Evolutionary conservation across 208 protist genomes (phyloP), one percentile per base, ranked within the genome.

Genomic region (Acanthamoeba healyi): DNA sequence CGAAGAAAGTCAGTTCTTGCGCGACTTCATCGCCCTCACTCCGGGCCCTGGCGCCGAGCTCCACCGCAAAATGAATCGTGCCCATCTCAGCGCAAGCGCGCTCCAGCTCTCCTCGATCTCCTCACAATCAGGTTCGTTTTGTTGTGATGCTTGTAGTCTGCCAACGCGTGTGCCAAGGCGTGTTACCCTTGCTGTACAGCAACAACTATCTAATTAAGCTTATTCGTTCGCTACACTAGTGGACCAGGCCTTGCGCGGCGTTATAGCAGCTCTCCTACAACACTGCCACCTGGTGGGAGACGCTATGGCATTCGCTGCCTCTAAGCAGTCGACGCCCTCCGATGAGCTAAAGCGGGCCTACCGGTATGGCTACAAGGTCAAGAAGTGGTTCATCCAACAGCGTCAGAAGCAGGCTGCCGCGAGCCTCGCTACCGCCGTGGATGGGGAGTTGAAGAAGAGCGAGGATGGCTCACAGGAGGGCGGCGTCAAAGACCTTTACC

Each of bases 321-420:
- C 40, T 5, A 56, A 26, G 12, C 36, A 26, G 26, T 58, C 38
- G 40, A 87, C 26, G 26, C 77, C 77, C 24, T 87, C 77, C 15
- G 29, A 26, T 2, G 77, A 42, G n/a, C 44, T 87, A 29, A 87
- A 87, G 46, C 34, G 77, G 46, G 77, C 77, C 77, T 87, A 87
- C 44, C 77, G 77, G 29, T 87, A 87, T 29, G 77, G 77, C 19
- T 87, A 87, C 46, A 87, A 87, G 77, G 24, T 77, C 29, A 87
- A 87, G 46, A 87, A 87, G 46, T 87, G 77, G 77, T 58, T 87
- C 46, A 87, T 87, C 36, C 77, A 87, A 29, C 77, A 87, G 46
- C 38, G 46, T 19, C 77, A 87, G 36, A 61, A 46, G 2, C 12
- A 87, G 29, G 77, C 77, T 15, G n/a, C 61, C n/a, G 15, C 67